phyloP scores from a whole-genome alignment of 2,329 filamentous ascomycete genomes.

The Exophiala bonariae region DNA sequence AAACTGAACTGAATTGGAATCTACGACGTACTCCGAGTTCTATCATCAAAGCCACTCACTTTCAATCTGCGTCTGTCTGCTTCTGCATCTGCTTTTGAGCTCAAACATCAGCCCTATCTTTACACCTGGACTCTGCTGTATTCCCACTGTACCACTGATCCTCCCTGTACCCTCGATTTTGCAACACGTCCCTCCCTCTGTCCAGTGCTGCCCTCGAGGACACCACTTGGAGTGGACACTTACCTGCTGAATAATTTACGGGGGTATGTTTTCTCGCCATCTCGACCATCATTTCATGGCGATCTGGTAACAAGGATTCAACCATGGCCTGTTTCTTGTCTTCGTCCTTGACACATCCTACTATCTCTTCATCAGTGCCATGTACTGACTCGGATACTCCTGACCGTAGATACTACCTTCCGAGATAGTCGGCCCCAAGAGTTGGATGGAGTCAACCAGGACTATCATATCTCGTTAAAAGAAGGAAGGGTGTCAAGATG shows the following conservation, averaged over 20 bases:
- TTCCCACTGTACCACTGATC: not conserved
- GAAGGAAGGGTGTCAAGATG: conserved; percentile 17
- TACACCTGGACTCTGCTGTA: not conserved
- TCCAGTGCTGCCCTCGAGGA: not conserved
- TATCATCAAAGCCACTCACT: not conserved
- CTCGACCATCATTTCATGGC: conserved; percentile 1
- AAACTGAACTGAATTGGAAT: conserved; percentile 6
- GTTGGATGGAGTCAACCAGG: conserved; percentile 13
- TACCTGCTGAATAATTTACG: conserved; percentile 23
- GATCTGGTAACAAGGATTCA: too few relatives aligned
- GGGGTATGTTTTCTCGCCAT: conserved; percentile 15
- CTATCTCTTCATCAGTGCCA: too few relatives aligned
- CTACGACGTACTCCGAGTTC: not conserved
- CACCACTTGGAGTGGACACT: not conserved
- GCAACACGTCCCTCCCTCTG: not conserved
- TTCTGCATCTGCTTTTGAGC: not conserved
- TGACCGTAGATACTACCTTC: too few relatives aligned
- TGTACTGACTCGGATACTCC: too few relatives aligned
- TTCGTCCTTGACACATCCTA: too few relatives aligned
- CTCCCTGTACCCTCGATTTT: too few relatives aligned
- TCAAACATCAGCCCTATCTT: not conserved
- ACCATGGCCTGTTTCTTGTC: too few relatives aligned
- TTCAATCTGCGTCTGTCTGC: not conserved
- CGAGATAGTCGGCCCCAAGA: too few relatives aligned
- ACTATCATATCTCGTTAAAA: conserved; percentile 13